Conservation (phyloP, 2,329 filamentous ascomycete genomes). For the Pseudogymnoascus sp. region DNA sequence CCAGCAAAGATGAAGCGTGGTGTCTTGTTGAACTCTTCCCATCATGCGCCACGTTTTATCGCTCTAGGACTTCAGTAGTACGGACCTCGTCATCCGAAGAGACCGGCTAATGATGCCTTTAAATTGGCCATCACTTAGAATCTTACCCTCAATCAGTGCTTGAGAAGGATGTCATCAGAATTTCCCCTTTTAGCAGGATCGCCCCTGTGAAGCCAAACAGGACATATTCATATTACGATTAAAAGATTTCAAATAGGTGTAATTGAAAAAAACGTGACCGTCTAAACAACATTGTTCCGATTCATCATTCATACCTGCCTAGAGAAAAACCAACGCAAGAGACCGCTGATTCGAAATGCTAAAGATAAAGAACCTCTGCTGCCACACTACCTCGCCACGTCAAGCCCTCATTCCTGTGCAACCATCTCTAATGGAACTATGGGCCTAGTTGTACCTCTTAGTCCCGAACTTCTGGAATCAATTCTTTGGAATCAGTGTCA, state of each 20-base stretch:
- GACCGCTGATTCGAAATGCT: neutral
- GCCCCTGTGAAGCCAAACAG: neutral
- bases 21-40: neutral
- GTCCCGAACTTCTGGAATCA: neutral
- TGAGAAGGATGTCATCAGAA: neutral
- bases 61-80: neutral
- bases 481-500: neutral
- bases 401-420: neutral
- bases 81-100: neutral
- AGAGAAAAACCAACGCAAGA: neutral
- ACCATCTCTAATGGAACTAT: neutral
- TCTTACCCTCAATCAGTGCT: neutral
- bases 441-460: neutral
- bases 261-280: neutral
- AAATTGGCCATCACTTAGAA: neutral
- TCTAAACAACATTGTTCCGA: neutral
- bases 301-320: neutral
- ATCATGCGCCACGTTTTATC: neutral
- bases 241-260: neutral
- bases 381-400: neutral
- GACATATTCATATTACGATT: neutral
- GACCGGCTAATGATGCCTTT: neutral
- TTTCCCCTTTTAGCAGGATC: neutral
- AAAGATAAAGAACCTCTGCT: neutral
- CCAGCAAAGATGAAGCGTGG: neutral